Evolutionary conservation across 441 rosid species (phyloP), one percentile per base, ranked within the genome.

Genomic region (Geranium incanum): DNA sequence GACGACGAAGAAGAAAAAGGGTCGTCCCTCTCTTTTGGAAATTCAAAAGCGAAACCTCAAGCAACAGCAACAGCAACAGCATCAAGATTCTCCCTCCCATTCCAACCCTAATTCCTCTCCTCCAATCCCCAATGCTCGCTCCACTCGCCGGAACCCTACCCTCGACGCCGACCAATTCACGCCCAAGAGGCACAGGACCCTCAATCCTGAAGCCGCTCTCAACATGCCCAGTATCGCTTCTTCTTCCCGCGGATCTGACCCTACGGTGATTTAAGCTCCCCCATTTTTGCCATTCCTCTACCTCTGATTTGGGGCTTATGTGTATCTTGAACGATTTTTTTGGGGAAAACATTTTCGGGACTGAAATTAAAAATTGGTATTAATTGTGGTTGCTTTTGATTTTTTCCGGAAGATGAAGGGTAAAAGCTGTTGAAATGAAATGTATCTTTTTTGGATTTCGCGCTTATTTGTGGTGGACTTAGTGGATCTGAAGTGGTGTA

Each of bases 21-120:
- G 98, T 16, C 85, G 98, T 6, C 98, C 98, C 6, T 89, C 97
- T 72, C 85, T 93, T 0, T 70, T 93, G 37, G 96, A 94, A 78
- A 83, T 94, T 67, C 92, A 94, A 72, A 92, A 88, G 74, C 95
- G 97, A 72, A 86, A 91, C 71, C 85, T 94, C 69, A 94, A 15
- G 36, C 23, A 48, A 2, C 62, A 70, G 11, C 72, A 68, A 0
- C 75, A 72, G 39, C 70, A 23, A 23, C 33, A 23, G 33, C 33
- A 23, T 23, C 33, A 23, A 23, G 33, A 23, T 23, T 23, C 33
- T 23, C 33, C 33, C 33, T 23, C 33, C 33, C 33, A 23, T 0
- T 23, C 76, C 69, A 81, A 69, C 75, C 85, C 89, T 73, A 70
- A 69, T 78, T 74, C 41, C 73, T 70, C 33, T 23, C 33, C 33